phyloP scores from a whole-genome alignment of 2,329 filamentous ascomycete genomes.

The Dryadomyces quercus-mongolicae region DNA sequence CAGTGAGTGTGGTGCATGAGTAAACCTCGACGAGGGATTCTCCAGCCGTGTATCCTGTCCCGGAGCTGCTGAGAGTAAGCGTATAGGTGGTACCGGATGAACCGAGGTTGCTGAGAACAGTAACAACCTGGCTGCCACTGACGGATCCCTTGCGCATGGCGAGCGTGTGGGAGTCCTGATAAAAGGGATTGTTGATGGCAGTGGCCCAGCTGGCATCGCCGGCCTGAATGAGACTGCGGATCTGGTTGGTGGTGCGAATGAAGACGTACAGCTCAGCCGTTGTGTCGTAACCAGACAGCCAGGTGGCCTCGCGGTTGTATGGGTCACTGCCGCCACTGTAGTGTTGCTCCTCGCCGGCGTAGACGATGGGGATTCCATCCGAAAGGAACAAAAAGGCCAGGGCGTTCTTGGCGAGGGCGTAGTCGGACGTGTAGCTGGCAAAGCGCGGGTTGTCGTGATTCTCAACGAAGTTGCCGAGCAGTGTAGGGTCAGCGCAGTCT shows the following conservation, averaged over 20 bases:
- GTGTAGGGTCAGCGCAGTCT: constrained; percentile 29
- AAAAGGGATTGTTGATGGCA: constrained; percentile 9
- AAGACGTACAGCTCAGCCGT: constrained; percentile 34
- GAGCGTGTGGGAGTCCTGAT: constrained; percentile 16
- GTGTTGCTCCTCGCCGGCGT: constrained; percentile 54
- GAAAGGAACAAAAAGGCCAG: constrained; percentile 48
- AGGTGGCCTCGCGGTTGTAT: constrained; percentile 45
- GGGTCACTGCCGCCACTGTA: constrained; percentile 34
- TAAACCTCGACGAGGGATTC: constrained; percentile 16
- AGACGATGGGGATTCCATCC: constrained; percentile 48
- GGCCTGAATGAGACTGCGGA: constrained; percentile 14
- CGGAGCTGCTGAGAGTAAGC: constrained; percentile 9
- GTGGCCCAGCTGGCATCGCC: constrained; percentile 11
- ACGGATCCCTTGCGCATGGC: constrained; percentile 16
- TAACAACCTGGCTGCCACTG: constrained; percentile 15
- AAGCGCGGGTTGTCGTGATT: constrained; percentile 49
- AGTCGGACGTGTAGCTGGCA: constrained; percentile 36
- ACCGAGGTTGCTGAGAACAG: constrained; percentile 18
- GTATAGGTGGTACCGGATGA: constrained; percentile 14
- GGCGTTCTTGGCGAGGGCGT: constrained; percentile 45
- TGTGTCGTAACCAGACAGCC: constrained; percentile 38
- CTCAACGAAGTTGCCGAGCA: constrained; percentile 40
- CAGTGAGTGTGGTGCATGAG: constrained; percentile 13
- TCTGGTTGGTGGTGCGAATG: constrained; percentile 22
- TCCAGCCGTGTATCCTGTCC: constrained; percentile 13